phyloP scores from a whole-genome alignment of 257 asterid genomes.

The Lithospermum erythrorhizon region DNA sequence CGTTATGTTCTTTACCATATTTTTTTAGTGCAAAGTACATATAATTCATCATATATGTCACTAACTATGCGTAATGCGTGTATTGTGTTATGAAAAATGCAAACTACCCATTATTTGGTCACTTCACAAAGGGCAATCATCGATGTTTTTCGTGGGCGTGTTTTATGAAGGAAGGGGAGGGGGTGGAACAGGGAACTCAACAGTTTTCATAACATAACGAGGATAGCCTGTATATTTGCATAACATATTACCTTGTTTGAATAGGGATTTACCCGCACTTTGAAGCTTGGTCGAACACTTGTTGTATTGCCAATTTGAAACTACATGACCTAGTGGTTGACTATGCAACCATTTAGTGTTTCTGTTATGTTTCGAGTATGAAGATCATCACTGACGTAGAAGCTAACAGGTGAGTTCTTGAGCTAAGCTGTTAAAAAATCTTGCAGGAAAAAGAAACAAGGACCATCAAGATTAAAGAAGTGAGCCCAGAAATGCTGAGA shows the following conservation, averaged over 20 bases:
- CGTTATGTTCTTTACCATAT: no score
- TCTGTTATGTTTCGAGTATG: not conserved
- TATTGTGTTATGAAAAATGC: no score
- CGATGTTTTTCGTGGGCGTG: not conserved
- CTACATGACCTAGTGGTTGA: no score
- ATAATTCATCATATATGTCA: no score
- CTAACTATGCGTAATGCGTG: no score
- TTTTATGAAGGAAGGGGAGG: no score
- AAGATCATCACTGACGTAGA: not conserved
- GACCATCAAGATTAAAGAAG: conserved; percentile 14
- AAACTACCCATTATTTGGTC: not conserved
- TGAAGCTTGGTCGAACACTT: not conserved
- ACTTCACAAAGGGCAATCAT: not conserved
- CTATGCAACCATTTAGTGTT: not conserved
- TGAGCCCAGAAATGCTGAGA: conserved; percentile 1
- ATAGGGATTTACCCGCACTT: not conserved
- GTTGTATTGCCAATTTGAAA: not conserved
- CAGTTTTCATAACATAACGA: no score
- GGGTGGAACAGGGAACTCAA: not conserved
- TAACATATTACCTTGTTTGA: not conserved
- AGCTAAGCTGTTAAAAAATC: not conserved
- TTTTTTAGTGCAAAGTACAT: no score
- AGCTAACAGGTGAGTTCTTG: not conserved
- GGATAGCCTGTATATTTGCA: no score
- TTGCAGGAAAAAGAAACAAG: conserved; percentile 31